A percentile compares a stretch with the other conserved stretches of the same genome.
phyloP scores from a whole-genome alignment of 2,329 filamentous ascomycete genomes.

The Taxawa tesnikishii region DNA sequence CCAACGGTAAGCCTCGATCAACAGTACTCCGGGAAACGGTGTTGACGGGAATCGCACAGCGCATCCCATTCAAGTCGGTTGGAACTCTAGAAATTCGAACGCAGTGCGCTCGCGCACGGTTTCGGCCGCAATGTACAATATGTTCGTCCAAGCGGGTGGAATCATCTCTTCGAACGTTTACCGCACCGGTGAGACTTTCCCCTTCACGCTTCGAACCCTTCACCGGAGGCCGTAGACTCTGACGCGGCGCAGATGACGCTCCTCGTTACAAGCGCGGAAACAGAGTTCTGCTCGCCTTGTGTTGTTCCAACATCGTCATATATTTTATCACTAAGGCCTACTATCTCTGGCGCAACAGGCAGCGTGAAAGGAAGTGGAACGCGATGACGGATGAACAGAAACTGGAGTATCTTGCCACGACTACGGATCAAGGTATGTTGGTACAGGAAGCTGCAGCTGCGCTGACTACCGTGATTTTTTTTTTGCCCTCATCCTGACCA shows the following conservation, averaged over 20 bases:
- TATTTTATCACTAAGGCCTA: constrained; percentile 20
- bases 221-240: constrained; percentile 33
- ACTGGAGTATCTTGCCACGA: constrained; percentile 20
- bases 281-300: constrained; percentile 15
- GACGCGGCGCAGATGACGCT: constrained; percentile 32
- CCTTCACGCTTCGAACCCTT: neutral
- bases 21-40: no score
- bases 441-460: no score
- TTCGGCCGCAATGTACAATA: constrained; percentile 26
- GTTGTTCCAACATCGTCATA: constrained; percentile 17
- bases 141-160: constrained; percentile 35
- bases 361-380: constrained; percentile 19
- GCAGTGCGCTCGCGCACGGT: constrained; percentile 27
- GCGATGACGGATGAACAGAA: constrained; percentile 24
- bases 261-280: constrained; percentile 33
- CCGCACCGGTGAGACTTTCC: constrained; percentile 20
- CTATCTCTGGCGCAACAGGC: constrained; percentile 19
- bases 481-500: no score
- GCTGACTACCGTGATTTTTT: no score
- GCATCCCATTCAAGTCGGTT: constrained; percentile 28
- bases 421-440: constrained; percentile 24
- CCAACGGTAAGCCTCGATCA: no score
- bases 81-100: constrained; percentile 26
- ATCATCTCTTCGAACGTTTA: constrained; percentile 38
- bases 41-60: no score